A percentile compares a stretch with the other conserved stretches of the same genome.
Conservation (phyloP, 495 filamentous ascomycete genomes). For the Trichoderma reesei region DNA sequence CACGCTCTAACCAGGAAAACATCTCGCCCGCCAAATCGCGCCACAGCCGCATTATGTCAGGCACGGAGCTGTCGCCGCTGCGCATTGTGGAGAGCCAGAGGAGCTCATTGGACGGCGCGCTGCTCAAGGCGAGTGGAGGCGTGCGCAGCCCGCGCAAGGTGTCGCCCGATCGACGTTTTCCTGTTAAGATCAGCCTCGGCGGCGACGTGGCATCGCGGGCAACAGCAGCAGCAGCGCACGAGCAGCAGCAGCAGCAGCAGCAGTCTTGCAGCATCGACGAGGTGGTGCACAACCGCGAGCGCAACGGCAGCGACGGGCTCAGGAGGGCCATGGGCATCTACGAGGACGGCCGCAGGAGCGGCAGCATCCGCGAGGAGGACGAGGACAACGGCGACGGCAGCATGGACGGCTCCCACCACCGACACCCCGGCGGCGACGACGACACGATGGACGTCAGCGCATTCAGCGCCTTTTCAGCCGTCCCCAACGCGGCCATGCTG, state of each 20-base stretch:
- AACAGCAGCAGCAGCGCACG: too few species aligned
- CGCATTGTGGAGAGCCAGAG: slow-evolving; percentile 29
- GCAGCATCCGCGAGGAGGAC: slow-evolving; percentile 20
- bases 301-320: slow-evolving; percentile 30
- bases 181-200: slow-evolving; percentile 33
- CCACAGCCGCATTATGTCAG: slow-evolving; percentile 36
- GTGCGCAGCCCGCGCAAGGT: slow-evolving; percentile 35
- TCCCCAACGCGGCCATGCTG: slow-evolving; percentile 83
- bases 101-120: slow-evolving; percentile 14
- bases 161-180: slow-evolving; percentile 44
- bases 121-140: slow-evolving; percentile 13
- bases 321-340: slow-evolving; percentile 42
- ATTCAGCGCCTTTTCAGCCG: slow-evolving; percentile 76
- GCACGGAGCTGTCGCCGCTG: slow-evolving; percentile 38
- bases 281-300: too few species aligned
- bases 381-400: slow-evolving; percentile 19
- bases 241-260: slow-evolving; percentile 30
- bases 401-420: slow-evolving; percentile 14
- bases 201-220: slow-evolving; percentile 14
- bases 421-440: slow-evolving; percentile 42
- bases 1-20: slow-evolving; percentile 20
- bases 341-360: slow-evolving; percentile 38
- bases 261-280: slow-evolving; percentile 34
- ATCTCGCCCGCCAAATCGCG: slow-evolving; percentile 29
- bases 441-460: slow-evolving; percentile 56